Base-by-base conservation (phyloP, 441 rosid genomes). In the Raphanus hybrid region DNA sequence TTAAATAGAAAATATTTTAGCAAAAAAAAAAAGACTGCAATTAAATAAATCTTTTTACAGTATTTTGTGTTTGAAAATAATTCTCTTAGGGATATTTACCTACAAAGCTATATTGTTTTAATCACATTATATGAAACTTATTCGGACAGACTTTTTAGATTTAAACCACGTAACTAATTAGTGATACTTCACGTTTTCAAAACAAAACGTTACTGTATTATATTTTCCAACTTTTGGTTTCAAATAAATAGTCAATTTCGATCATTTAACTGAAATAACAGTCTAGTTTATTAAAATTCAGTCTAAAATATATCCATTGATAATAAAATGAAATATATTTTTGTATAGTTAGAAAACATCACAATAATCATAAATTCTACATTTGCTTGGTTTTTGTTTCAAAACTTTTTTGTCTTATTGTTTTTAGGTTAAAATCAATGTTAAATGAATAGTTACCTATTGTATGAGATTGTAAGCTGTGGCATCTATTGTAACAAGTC, bases 111-210 rank as follows among this genome's bases (percentile, higher is more conserved):
- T 6, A 52, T 14, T 52, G 58, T 16, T 52, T 6, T 6, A 15
- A 52, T 45, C 20, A 52, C 20, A 52, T 52, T 52, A 52, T 52
- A 52, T 52, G 58, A 52, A 50, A 52, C 20, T 52, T 52, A 52
- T 52, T 52, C 23, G 9, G 20, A 52, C 58, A 52, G 23, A 52
- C 23, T 48, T 52, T 15, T 15, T 52, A 52, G 58, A 52, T 52
- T 52, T 50, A 14, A 52, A 52, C 58, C 58, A 52, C 20, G 1
- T 52, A 15, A 52, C 58, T 52, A 52, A 52, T 52, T 6, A 15
- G 7, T 52, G 58, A 52, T 52, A 6, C 58, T 52, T 50, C 18
- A 52, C 20, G 4, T 52, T 52, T 14, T 52, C 23, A 52, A 52
- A 52, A 50, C 8, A 50, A 50, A 50, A 50, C 8, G 18, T 14